These are phyloP conservation scores for Gliomastix tumulicola DNA, from an alignment of 2,329 filamentous ascomycete genomes.

Conservation along the genomic window DNA sequence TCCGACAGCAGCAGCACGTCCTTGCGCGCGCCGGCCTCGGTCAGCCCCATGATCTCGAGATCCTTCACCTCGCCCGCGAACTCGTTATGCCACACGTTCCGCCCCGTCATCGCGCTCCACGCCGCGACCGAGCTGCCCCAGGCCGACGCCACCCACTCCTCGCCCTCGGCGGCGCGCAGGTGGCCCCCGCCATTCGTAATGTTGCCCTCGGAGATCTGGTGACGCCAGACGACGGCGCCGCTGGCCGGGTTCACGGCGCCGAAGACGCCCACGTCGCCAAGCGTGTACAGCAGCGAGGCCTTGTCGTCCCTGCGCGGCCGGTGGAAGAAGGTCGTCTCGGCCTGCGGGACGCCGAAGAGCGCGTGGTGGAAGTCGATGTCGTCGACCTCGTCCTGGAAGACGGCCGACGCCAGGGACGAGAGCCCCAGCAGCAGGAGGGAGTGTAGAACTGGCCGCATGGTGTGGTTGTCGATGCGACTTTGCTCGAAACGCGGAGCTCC, in stretches of 20 bases:
- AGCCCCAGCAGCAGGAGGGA: conserved; percentile 30
- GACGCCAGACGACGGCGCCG: conserved; percentile 81
- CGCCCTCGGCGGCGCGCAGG: conserved; percentile 69
- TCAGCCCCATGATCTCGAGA: conserved; percentile 70
- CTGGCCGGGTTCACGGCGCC: conserved; percentile 86
- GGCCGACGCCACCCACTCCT: conserved; percentile 71
- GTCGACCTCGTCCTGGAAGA: conserved; percentile 88
- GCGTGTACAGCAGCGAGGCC: conserved; percentile 83
- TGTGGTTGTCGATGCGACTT: conserved; percentile 5
- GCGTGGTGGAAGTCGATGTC: conserved; percentile 90
- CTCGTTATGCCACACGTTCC: conserved; percentile 65
- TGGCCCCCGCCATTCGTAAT: conserved; percentile 38
- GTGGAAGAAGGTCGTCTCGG: conserved; percentile 90
- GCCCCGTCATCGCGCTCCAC: conserved; percentile 80
- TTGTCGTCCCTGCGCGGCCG: conserved; percentile 74
- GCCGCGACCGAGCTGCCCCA: conserved; percentile 63
- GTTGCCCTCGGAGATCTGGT: conserved; percentile 53
- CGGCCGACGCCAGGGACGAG: conserved; percentile 44
- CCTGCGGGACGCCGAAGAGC: conserved; percentile 75
- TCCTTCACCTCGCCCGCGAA: conserved; percentile 56
- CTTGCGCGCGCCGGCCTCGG: conserved; percentile 49
- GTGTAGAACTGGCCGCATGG: conserved; percentile 28
- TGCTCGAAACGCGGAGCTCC: too few relatives aligned
- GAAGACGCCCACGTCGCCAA: conserved; percentile 77
- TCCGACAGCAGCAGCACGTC: conserved; percentile 67